Percentiles rank a stretch among this genome's conserved stretches.
Conservation (phyloP, 2,329 filamentous ascomycete species). For the Helicocarpus griseus region DNA sequence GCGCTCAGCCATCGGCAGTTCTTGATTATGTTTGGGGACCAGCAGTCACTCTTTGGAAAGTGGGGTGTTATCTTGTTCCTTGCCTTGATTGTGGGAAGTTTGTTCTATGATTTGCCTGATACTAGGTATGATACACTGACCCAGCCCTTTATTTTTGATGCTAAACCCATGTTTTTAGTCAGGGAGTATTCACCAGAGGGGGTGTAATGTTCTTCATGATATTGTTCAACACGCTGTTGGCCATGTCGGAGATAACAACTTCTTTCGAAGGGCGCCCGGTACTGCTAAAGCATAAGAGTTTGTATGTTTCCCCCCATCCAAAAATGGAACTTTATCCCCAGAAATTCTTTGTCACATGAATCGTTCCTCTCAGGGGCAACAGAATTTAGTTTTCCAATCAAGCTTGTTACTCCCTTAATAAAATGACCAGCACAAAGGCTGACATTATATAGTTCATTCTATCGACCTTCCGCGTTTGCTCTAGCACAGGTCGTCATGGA, state of each 20-base stretch:
- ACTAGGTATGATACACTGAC: no score
- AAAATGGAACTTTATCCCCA: no score
- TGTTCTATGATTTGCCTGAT: conserved; percentile 46
- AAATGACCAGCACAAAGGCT: no score
- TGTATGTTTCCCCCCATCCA: no score
- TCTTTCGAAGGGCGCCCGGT: conserved; percentile 56
- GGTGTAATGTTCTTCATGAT: conserved; percentile 54
- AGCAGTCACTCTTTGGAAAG: conserved; percentile 41
- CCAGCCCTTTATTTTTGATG: no score
- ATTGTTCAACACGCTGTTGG: conserved; percentile 53
- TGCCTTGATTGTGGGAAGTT: conserved; percentile 36
- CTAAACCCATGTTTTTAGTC: conserved; percentile 20
- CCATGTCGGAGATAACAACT: conserved; percentile 51
- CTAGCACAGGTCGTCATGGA: conserved; percentile 50
- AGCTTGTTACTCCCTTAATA: no score
- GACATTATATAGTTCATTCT: conserved; percentile 43
- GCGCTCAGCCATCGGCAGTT: conserved; percentile 48
- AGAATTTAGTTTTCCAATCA: no score
- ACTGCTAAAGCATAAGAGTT: conserved; percentile 60
- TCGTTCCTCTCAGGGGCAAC: no score
- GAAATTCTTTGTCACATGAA: no score
- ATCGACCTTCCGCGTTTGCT: conserved; percentile 52
- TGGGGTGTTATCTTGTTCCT: conserved; percentile 40
- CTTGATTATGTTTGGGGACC: conserved; percentile 46
- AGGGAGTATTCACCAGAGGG: conserved; percentile 50